Percentiles rank a stretch among this genome's conserved stretches.
These are phyloP conservation scores for Ophiostoma sp. DNA, from an alignment of 2,329 filamentous ascomycete genomes.

Conservation along the genomic window DNA sequence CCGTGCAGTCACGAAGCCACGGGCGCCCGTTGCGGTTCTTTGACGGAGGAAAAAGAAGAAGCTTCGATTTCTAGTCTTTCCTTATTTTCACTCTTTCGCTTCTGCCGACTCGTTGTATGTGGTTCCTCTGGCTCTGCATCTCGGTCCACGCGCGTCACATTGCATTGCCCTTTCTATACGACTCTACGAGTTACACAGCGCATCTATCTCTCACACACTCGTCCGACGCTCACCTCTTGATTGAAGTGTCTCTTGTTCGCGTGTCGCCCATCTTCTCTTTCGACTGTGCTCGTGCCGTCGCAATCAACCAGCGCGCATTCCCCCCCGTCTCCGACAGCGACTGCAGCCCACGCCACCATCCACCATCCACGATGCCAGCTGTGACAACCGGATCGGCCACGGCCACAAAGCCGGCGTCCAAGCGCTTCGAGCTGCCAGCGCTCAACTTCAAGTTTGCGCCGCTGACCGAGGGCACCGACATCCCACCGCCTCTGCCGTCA, in stretches of 20 bases:
- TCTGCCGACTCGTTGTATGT: neutral
- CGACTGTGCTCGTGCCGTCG: neutral
- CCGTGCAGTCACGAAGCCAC: neutral
- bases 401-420: slow-evolving; percentile 26
- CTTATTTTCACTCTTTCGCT: neutral
- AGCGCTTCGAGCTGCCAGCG: slow-evolving; percentile 51
- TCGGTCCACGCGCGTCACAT: neutral
- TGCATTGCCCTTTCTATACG: neutral
- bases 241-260: neutral
- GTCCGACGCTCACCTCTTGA: slow-evolving; percentile 3
- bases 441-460: slow-evolving; percentile 55
- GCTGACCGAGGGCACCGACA: slow-evolving; percentile 56
- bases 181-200: slow-evolving; percentile 3
- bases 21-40: neutral
- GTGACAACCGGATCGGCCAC: slow-evolving; percentile 26
- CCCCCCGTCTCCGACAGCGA: neutral
- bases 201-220: neutral
- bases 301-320: neutral
- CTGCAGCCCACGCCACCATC: neutral
- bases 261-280: neutral
- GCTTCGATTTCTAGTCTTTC: neutral
- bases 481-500: slow-evolving; percentile 53
- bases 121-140: neutral
- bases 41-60: neutral
- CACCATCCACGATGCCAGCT: slow-evolving; percentile 27